Percentiles rank a stretch among this genome's conserved stretches.
phyloP scores from a whole-genome alignment of 202 grass and related monocot genomes.

The Zizania palustris region DNA sequence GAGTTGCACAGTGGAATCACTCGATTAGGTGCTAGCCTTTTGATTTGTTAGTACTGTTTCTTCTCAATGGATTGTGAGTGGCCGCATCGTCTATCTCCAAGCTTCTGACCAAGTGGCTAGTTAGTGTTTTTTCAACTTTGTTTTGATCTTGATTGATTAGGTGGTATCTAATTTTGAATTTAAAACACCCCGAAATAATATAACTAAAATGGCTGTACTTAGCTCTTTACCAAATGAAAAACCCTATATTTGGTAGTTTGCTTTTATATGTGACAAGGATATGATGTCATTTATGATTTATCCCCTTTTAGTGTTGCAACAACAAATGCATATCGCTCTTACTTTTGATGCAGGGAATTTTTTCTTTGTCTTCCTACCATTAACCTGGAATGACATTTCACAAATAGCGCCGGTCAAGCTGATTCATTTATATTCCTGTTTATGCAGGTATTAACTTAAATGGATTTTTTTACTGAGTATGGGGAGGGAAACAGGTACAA shows the following conservation, averaged over 20 bases:
- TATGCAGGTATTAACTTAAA: conserved; percentile 37
- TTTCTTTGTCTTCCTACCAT: not conserved
- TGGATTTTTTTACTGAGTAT: conserved; percentile 68
- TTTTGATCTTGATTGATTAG: not conserved
- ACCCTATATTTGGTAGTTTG: not conserved
- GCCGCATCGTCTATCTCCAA: not conserved
- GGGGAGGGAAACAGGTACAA: conserved; percentile 63
- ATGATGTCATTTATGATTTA: not conserved
- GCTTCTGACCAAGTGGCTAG: not conserved
- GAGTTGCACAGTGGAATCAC: not conserved
- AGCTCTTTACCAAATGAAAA: not conserved
- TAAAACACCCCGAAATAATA: not conserved
- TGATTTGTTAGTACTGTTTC: not conserved
- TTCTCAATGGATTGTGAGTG: not conserved
- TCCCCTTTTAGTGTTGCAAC: not conserved
- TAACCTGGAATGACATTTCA: not conserved
- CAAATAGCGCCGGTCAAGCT: not conserved
- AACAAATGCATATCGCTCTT: not conserved
- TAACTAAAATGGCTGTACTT: not conserved
- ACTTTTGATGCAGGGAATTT: not conserved
- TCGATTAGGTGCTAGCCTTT: not conserved
- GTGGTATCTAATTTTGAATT: not conserved
- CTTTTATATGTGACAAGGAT: not conserved
- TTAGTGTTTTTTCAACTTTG: not conserved
- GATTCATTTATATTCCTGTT: not conserved